phyloP scores from a whole-genome alignment of 371 early-diverging fungal species.

The Smittium mucronatum region DNA sequence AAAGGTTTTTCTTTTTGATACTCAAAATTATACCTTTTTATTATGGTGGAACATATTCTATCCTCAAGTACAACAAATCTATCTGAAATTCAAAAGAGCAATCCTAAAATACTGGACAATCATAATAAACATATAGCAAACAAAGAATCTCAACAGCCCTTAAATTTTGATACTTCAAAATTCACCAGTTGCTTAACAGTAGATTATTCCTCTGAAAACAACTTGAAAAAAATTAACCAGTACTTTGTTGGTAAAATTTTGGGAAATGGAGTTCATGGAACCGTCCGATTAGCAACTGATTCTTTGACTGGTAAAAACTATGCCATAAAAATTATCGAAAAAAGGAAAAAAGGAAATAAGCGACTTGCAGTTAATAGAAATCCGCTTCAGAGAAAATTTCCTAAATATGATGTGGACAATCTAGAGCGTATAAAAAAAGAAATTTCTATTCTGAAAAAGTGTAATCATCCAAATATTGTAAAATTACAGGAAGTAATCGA shows the following conservation, averaged over 20 bases:
- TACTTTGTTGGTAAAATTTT: constrained; percentile 81
- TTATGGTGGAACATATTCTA: too few species aligned
- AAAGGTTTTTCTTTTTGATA: too few species aligned
- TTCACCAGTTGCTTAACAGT: background rate
- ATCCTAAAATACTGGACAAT: too few species aligned
- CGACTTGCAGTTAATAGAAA: background rate
- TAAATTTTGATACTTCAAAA: too few species aligned
- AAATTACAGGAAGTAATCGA: constrained; percentile 85
- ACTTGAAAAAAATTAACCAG: constrained; percentile 84
- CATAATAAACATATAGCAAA: too few species aligned
- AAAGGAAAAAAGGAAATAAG: constrained; percentile 25
- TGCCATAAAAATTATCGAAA: constrained; percentile 35
- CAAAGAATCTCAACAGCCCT: too few species aligned
- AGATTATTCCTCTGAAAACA: constrained; percentile 28
- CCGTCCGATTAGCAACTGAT: constrained; percentile 81
- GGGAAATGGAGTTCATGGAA: constrained; percentile 92
- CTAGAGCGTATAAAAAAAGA: constrained; percentile 85
- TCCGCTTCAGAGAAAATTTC: constrained; percentile 7
- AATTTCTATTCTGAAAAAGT: constrained; percentile 90
- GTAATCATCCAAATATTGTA: constrained; percentile 85
- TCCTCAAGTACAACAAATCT: too few species aligned
- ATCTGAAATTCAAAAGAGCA: too few species aligned
- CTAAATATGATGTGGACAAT: constrained; percentile 39
- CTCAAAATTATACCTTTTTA: too few species aligned
- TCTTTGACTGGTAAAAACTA: constrained; percentile 50